Evolutionary conservation across 805 yeast genomes (phyloP), one percentile per base, ranked within the genome.

Genomic region (Wickerhamiella kurtzmanii): DNA sequence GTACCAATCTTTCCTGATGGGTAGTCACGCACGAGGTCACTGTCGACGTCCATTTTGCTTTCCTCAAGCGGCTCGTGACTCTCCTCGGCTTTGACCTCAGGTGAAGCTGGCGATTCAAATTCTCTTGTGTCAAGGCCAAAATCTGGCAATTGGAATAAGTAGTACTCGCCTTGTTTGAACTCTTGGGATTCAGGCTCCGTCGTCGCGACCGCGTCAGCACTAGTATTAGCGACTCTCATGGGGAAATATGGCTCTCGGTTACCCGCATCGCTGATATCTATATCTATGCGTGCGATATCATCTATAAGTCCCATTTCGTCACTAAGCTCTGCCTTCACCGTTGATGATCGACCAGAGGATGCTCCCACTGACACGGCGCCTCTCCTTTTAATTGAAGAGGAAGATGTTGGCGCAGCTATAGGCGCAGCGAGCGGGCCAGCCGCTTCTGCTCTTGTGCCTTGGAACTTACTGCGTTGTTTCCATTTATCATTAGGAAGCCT

Each of bases 1-100:
- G 74, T 70, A 4, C 96, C 96, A 36, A 86, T 70, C 46, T 69
- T 69, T 1, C 96, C 96, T n/a, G 42, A 43, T 5, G 41, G 36
- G 18, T 32, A 40, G 4, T 49, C 50, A 4, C 42, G 18, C 4
- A 37, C 42, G 41, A 22, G 48, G 3, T 46, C 35, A 36, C 45
- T 50, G 22, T 39, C 44, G 8, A 32, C 50, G 19, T 43, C 50
- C 20, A 41, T 41, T 41, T 36, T 42, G 16, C 46, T 55, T 2
- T 40, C 53, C 9, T 50, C 49, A 21, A 48, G 49, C 11, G 22
- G 46, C 22, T 45, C 59, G n/a, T 35, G 20, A 43, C 51, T 51
- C 19, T 41, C 45, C 17, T 48, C 43, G 22, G 37, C 37, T 16
- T 38, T 39, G 3, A 36, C 37, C 13, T 17, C 42, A 22, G 46